Evolutionary conservation across 371 early-diverging fungal species (phyloP).

Genomic region (Gilbertella persicaria): DNA sequence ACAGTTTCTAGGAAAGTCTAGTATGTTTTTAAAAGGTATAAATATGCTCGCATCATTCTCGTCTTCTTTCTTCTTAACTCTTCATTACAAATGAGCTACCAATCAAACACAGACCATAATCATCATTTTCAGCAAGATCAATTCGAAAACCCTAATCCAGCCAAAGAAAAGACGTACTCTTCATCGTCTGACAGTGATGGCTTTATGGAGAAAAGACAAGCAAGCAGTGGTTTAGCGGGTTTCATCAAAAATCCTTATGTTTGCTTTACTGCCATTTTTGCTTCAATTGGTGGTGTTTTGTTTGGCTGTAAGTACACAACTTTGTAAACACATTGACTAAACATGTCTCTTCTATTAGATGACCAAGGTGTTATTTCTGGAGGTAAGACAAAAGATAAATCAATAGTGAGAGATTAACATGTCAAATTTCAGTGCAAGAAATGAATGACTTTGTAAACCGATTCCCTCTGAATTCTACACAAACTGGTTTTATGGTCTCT

Average conservation of each 20-base stretch:
- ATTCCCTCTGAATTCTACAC: constrained; percentile 34
- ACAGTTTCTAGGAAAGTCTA: too few species aligned
- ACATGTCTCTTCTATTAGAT: constrained; percentile 13
- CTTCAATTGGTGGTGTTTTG: constrained; percentile 46
- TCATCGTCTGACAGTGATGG: not conserved
- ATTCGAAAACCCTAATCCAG: too few species aligned
- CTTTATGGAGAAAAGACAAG: not conserved
- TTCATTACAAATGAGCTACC: too few species aligned
- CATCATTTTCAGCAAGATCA: too few species aligned
- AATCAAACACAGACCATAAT: too few species aligned
- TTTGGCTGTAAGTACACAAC: constrained; percentile 38
- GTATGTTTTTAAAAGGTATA: too few species aligned
- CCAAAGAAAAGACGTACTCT: not conserved
- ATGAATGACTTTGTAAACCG: constrained; percentile 34
- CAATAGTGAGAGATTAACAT: too few species aligned
- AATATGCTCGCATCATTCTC: too few species aligned
- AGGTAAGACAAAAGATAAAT: too few species aligned
- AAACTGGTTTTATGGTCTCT: constrained; percentile 55
- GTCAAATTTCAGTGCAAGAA: constrained; percentile 31
- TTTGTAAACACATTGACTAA: too few species aligned
- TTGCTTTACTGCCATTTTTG: constrained; percentile 43
- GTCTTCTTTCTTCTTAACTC: too few species aligned
- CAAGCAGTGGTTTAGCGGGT: constrained; percentile 28
- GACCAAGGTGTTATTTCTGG: constrained; percentile 55
- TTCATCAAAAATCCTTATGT: constrained; percentile 45